Evolutionary conservation across 192 early-diverging fungal species (phyloP).

Genomic region (Coemansia sp.): DNA sequence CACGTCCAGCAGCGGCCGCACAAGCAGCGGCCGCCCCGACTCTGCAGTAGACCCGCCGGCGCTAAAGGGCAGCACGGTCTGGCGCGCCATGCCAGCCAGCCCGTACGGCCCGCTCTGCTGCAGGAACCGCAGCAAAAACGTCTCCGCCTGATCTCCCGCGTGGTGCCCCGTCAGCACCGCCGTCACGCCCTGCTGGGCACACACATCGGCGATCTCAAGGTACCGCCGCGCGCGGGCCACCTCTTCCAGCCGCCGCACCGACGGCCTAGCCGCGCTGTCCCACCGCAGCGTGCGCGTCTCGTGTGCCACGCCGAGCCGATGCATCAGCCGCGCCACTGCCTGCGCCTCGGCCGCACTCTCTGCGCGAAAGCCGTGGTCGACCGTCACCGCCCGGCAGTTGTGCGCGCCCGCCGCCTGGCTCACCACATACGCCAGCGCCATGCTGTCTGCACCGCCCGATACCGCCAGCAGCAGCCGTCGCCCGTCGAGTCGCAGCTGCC

Average conservation of each 20-base stretch:
- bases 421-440: conserved; percentile 46
- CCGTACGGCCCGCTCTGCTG: conserved; percentile 41
- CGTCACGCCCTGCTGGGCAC: conserved; percentile 3
- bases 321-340: conserved; percentile 23
- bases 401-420: conserved; percentile 14
- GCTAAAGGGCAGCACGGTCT: conserved; percentile 7
- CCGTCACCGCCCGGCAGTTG: conserved; percentile 38
- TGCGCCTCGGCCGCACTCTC: conserved; percentile 37
- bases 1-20: conserved; percentile 39
- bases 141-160: conserved; percentile 49
- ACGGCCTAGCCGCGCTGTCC: conserved; percentile 6
- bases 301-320: conserved; percentile 28
- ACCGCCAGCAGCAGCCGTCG: conserved; percentile 49
- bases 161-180: conserved; percentile 49
- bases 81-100: conserved; percentile 30
- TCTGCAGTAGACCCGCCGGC: too few species aligned
- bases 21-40: conserved; percentile 7
- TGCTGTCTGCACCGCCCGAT: conserved; percentile 51
- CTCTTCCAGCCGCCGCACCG: conserved; percentile 34
- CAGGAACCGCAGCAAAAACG: conserved; percentile 40
- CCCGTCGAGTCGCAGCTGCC: too few species aligned
- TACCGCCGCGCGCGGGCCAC: conserved; percentile 34
- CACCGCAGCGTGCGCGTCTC: conserved; percentile 20
- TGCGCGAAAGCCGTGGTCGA: conserved; percentile 44
- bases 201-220: conserved; percentile 9